Base-by-base conservation (phyloP, 129 eudicot species). In the Deinandra increscens region DNA sequence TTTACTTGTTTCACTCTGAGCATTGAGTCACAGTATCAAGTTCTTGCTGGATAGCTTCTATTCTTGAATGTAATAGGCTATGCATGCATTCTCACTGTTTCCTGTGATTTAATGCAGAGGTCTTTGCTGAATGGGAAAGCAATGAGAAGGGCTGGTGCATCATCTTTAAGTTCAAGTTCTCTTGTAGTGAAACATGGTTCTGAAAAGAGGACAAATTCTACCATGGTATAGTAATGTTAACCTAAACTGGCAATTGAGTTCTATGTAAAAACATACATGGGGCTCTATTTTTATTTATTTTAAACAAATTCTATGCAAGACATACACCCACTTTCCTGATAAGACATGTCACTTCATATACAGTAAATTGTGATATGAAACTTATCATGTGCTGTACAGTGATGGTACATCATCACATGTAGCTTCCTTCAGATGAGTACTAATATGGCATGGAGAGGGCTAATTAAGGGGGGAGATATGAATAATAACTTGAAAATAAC, bases 121-220 rank as follows among this genome's bases (percentile, higher is more conserved):
- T 69, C 81, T 18, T 18, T 80, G 42, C 39, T 78, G 62, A 81
- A 82, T 80, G 89, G 86, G 64, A 88, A 84, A 51, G 36, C 79
- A 75, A 59, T 75, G 41, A 84, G 84, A 88, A 79, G 87, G 56
- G 76, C 61, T 42, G 90, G 83, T 78, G 74, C 79, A 75, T 80
- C 86, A 36, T 36, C 39, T 23, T 78, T 66, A 74, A 77, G 63
- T 79, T 66, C 88, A 22, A 81, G 74, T 64, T 72, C 95, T 37
- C 60, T 60, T 72, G 69, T 77, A 29, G 66, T 76, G 18, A 84
- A 80, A 75, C 68, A 85, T 60, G 82, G 81, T 61, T 82, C 88
- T 22, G 90, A 84, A 19, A 84, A 80, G 79, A 80, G 86, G 59
- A 73, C 67, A 80, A 29, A 69, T n/a, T 75, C 86, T 38, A 85